A percentile compares a stretch with the other conserved stretches of the same genome.
These are phyloP conservation scores for Talaromyces pinophilus DNA, from an alignment of 2,329 filamentous ascomycete species.

Conservation along the genomic window DNA sequence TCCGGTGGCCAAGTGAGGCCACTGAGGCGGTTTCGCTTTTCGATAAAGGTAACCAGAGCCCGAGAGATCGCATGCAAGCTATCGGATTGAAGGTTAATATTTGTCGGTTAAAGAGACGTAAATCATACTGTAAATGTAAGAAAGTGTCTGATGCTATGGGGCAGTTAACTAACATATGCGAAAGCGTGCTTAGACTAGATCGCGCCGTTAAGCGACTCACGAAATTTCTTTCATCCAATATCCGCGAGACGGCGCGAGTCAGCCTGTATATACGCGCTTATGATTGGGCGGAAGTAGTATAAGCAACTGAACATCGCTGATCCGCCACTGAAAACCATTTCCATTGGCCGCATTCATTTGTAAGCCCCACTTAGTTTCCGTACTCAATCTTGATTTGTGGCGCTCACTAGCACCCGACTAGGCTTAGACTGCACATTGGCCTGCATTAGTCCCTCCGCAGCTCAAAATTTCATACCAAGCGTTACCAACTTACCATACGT, in stretches of 20 bases:
- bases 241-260: neutral
- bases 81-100: neutral
- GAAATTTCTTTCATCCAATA: constrained; percentile 1
- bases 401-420: neutral
- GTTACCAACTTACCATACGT: neutral
- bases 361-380: neutral
- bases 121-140: neutral
- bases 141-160: neutral
- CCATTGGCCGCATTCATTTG: neutral
- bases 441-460: neutral
- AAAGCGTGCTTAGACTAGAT: neutral
- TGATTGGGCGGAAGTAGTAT: constrained; percentile 8
- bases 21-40: neutral
- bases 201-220: neutral
- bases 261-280: neutral
- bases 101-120: neutral
- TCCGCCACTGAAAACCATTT: neutral
- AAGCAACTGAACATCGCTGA: neutral
- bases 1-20: neutral
- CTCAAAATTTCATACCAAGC: neutral
- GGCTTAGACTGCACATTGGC: neutral
- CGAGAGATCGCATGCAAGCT: neutral
- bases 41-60: neutral
- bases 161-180: too few relatives aligned
- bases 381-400: constrained; percentile 19